These are phyloP conservation scores for Sphaerosporella brunnea DNA, from an alignment of 495 filamentous ascomycete genomes.

Conservation along the genomic window DNA sequence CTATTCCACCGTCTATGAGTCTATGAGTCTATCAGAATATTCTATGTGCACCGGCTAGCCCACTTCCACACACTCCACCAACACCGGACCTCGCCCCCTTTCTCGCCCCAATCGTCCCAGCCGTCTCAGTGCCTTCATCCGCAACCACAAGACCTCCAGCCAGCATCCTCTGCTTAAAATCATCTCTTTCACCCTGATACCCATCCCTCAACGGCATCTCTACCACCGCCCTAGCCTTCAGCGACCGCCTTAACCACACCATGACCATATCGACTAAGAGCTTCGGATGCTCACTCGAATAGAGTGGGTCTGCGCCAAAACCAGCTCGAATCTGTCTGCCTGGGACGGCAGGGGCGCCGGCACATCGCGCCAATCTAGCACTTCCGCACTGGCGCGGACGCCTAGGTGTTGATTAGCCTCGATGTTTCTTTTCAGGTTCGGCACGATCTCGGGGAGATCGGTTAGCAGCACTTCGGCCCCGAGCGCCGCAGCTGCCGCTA, in stretches of 20 bases:
- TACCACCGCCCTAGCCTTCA: constrained; percentile 37
- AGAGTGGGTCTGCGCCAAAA: constrained; percentile 59
- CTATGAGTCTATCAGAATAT: no score
- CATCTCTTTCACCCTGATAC: constrained; percentile 35
- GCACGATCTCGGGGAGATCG: constrained; percentile 51
- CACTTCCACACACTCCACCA: constrained; percentile 36
- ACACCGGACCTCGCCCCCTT: constrained; percentile 37
- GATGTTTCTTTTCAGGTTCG: constrained; percentile 47
- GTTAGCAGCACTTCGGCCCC: constrained; percentile 36
- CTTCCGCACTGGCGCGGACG: constrained; percentile 31
- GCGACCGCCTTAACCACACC: constrained; percentile 33
- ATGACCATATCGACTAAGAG: constrained; percentile 42
- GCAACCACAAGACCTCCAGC: constrained; percentile 35
- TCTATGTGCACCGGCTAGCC: no score
- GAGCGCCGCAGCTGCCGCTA: constrained; percentile 31
- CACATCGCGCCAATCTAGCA: constrained; percentile 49
- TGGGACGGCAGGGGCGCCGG: constrained; percentile 9
- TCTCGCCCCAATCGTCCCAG: constrained; percentile 50
- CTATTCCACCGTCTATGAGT: no score
- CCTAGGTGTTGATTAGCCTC: constrained; percentile 35
- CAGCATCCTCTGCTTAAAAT: constrained; percentile 39
- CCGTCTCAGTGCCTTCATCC: constrained; percentile 44
- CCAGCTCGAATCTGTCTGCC: constrained; percentile 37
- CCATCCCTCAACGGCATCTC: constrained; percentile 49
- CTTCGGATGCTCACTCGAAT: constrained; percentile 46